phyloP scores from a whole-genome alignment of 2,329 filamentous ascomycete genomes.

The Massarina eburnea region DNA sequence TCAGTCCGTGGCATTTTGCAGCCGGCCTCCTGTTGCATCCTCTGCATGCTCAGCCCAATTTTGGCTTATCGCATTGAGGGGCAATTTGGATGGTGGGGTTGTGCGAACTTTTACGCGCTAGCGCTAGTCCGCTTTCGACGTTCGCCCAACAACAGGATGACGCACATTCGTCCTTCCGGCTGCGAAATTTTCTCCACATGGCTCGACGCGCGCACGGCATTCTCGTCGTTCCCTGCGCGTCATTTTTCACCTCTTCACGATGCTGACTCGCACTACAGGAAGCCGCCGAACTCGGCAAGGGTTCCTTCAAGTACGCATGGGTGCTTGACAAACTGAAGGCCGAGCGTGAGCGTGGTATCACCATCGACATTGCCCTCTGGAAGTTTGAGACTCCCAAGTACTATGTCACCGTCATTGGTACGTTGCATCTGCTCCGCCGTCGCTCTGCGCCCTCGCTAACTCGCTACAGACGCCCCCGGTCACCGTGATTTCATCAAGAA shows the following conservation, averaged over 20 bases:
- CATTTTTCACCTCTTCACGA: conserved; percentile 20
- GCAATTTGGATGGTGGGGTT: conserved; percentile 45
- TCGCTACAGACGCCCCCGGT: conserved; percentile 74
- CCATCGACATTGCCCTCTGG: conserved; percentile 99
- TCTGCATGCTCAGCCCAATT: conserved; percentile 30
- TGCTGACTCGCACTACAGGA: conserved; percentile 63
- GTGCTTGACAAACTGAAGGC: conserved; percentile 99
- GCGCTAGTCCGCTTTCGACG: conserved; percentile 34
- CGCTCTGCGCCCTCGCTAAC: conserved; percentile 13
- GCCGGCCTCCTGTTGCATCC: conserved; percentile 18
- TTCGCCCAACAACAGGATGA: conserved; percentile 37
- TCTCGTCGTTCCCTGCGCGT: conserved; percentile 3
- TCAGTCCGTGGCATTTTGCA: conserved; percentile 2
- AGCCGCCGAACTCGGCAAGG: conserved; percentile 99
- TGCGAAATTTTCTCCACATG: conserved; percentile 5
- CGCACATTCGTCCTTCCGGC: conserved; percentile 24
- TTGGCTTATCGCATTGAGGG: conserved; percentile 39
- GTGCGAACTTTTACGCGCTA: conserved; percentile 41
- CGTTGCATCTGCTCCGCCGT: conserved; percentile 6
- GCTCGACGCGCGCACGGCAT: not conserved
- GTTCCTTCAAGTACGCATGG: conserved; percentile 99
- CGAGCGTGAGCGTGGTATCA: conserved; percentile 99
- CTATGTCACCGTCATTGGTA: conserved; percentile 87
- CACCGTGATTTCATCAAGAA: conserved; percentile 99
- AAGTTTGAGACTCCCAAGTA: conserved; percentile 99